Base-by-base conservation (phyloP, 805 yeast species). In the Yarrowia sp. region DNA sequence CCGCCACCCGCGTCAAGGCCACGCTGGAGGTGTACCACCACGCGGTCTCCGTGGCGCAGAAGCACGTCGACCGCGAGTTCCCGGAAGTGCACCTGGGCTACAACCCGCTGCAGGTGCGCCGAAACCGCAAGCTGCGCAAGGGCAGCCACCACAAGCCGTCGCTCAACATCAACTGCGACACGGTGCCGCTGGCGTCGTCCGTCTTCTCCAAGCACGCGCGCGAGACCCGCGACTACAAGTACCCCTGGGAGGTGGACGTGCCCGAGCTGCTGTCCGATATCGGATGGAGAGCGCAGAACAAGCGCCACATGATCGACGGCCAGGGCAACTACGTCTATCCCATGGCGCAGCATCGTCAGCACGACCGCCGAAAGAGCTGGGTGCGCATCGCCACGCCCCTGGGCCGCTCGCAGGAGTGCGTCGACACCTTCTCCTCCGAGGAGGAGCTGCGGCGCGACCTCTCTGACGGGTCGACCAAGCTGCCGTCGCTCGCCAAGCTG, bases 91-190 rank as follows among this genome's bases (percentile, higher is more conserved):
- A 35, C 62, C 88, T 86, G 2, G 80, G 82, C 3, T 90, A 85
- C 75, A 90, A 90, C 69, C 97, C 97, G 3, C 74, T 90, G 44
- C 96, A 89, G 72, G 80, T 85, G n/a, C 83, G 90, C 25, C 75
- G 97, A 62, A 87, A 90, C 72, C 78, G 96, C 63, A 78, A 78
- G 66, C 32, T 47, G 56, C 46, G 62, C 55, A 62, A 58, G 41
- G 44, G 62, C 10, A 24, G 46, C 21, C 53, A 39, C 33, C 33
- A 35, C 21, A 42, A 55, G 31, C 42, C 58, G n/a, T 51, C 58
- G 41, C 32, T 51, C 2, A 51, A 47, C 9, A 36, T 51, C 8
- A 51, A 10, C 63, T 68, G n/a, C 62, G 62, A 19, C 21, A 31
- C 51, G 12, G 46, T 29, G 21, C 63, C 53, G 7, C 49, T 47